phyloP scores from a whole-genome alignment of 768 basidiomycete species.

The Panellus pusillus region DNA sequence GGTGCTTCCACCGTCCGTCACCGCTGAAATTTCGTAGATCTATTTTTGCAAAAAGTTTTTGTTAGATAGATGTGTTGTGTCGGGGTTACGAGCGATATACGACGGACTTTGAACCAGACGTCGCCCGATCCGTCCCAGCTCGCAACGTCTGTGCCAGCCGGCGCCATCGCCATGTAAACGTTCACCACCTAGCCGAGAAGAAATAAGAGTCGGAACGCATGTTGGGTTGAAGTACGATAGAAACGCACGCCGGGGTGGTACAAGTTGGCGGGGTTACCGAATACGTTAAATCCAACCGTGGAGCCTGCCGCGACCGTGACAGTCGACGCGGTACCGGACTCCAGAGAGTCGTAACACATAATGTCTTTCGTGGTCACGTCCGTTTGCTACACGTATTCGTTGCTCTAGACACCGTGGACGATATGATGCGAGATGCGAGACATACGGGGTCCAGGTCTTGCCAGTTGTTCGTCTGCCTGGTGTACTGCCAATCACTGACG shows the following conservation, averaged over 20 bases:
- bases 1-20: slow-evolving; percentile 32
- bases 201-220: no score
- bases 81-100: no score
- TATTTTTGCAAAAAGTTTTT: slow-evolving; percentile 1
- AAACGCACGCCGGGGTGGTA: slow-evolving; percentile 10
- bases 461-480: slow-evolving; percentile 11
- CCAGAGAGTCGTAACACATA: slow-evolving; percentile 8
- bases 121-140: slow-evolving; percentile 14
- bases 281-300: slow-evolving; percentile 10
- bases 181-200: slow-evolving; percentile 1
- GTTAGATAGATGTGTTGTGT: no score
- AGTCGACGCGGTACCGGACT: slow-evolving; percentile 10
- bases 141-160: slow-evolving; percentile 10
- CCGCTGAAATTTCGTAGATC: slow-evolving; percentile 33
- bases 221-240: background rate
- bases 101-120: slow-evolving; percentile 16
- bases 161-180: slow-evolving; percentile 17
- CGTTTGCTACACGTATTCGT: background rate
- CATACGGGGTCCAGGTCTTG: slow-evolving; percentile 8
- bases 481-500: background rate
- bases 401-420: background rate
- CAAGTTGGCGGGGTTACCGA: slow-evolving; percentile 11
- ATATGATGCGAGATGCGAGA: background rate
- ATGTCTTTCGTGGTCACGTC: slow-evolving; percentile 12
- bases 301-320: slow-evolving; percentile 9